Conservation (phyloP, 2,329 filamentous ascomycete genomes). For the Pseudogymnoascus sp. region DNA sequence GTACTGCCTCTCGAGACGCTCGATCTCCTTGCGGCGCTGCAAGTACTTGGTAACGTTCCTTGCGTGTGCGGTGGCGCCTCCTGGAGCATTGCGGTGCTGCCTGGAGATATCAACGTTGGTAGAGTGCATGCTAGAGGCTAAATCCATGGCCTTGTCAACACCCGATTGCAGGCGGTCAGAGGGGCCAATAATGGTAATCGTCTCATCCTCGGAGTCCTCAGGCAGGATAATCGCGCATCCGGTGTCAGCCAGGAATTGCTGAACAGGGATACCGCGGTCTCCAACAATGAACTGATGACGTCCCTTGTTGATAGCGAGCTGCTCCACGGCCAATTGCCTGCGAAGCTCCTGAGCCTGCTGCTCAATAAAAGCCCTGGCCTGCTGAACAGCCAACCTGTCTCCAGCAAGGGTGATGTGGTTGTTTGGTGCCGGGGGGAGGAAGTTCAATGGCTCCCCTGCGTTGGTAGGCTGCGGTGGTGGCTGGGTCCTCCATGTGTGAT, state of each 20-base stretch:
- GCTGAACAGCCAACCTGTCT: slow-evolving; percentile 75
- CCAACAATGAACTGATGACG: slow-evolving; percentile 95
- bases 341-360: slow-evolving; percentile 69
- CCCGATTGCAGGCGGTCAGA: slow-evolving; percentile 66
- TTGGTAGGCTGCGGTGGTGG: slow-evolving; percentile 57
- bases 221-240: slow-evolving; percentile 84
- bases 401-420: slow-evolving; percentile 80
- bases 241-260: slow-evolving; percentile 85
- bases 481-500: slow-evolving; percentile 65
- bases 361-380: slow-evolving; percentile 75
- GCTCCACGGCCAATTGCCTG: slow-evolving; percentile 67
- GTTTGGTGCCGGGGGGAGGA: slow-evolving; percentile 62
- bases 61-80: slow-evolving; percentile 70
- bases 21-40: slow-evolving; percentile 71
- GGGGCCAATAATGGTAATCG: slow-evolving; percentile 78
- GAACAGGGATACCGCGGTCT: slow-evolving; percentile 67
- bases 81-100: slow-evolving; percentile 67
- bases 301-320: slow-evolving; percentile 75
- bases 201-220: slow-evolving; percentile 66
- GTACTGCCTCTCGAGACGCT: slow-evolving; percentile 72
- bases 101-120: slow-evolving; percentile 75
- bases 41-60: slow-evolving; percentile 84
- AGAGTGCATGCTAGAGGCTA: slow-evolving; percentile 81
- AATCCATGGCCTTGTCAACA: slow-evolving; percentile 77
- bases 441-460: slow-evolving; percentile 61